These are phyloP conservation scores for Fusarium sp. DNA, from an alignment of 2,329 filamentous ascomycete genomes.

Conservation along the genomic window DNA sequence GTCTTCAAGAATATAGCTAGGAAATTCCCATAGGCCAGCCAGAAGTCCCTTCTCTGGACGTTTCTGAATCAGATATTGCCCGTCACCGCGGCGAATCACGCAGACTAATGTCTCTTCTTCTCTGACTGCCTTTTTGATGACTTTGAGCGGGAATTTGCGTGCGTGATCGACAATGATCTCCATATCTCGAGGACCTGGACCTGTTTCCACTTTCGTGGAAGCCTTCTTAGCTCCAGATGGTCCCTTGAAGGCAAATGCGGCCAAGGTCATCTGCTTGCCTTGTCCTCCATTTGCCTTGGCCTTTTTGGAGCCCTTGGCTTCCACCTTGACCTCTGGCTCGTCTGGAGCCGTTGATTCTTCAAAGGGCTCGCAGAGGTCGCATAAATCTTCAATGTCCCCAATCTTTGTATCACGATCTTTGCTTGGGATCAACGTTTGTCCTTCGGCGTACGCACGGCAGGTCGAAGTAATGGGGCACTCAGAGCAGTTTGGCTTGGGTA, in stretches of 20 bases:
- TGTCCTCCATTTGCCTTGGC: slow-evolving; percentile 5
- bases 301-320: slow-evolving; percentile 23
- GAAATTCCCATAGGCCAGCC: slow-evolving; percentile 66
- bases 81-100: slow-evolving; percentile 56
- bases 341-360: slow-evolving; percentile 48
- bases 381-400: slow-evolving; percentile 61
- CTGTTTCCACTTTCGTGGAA: slow-evolving; percentile 12
- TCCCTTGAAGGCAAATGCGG: slow-evolving; percentile 49
- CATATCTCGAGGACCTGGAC: slow-evolving; percentile 36
- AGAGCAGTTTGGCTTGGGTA: slow-evolving; percentile 65
- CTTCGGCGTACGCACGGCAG: slow-evolving; percentile 62
- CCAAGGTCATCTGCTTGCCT: slow-evolving; percentile 44
- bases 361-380: slow-evolving; percentile 58
- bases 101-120: slow-evolving; percentile 64
- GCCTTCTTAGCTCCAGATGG: slow-evolving; percentile 13
- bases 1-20: slow-evolving; percentile 52
- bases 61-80: slow-evolving; percentile 58
- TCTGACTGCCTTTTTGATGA: slow-evolving; percentile 61
- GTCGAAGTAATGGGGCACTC: slow-evolving; percentile 60
- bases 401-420: slow-evolving; percentile 24
- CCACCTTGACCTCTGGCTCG: slow-evolving; percentile 2
- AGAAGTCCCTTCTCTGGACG: slow-evolving; percentile 64
- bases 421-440: slow-evolving; percentile 44
- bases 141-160: slow-evolving; percentile 60
- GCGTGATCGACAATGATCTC: slow-evolving; percentile 56